Base-by-base conservation (phyloP, 805 yeast species). In the Kuraishia piskuri region DNA sequence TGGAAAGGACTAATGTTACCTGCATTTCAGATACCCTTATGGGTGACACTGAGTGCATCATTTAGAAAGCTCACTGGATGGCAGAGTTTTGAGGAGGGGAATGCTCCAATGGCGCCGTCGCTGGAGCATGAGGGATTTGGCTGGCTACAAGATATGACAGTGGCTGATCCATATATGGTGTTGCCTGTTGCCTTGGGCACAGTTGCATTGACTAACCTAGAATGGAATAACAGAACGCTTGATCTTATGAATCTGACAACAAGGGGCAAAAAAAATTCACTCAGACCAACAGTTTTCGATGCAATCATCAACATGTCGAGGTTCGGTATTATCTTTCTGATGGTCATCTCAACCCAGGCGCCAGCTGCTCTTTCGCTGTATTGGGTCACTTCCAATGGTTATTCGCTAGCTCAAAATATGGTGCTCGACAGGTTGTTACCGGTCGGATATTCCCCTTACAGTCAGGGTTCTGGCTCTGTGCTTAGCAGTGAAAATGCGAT, bases 321-420 rank as follows among this genome's bases (percentile, higher is more conserved):
- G 61, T 74, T 88, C 57, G 82, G 92, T 22, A 81, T 88, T 52
- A 82, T 90, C 1, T 82, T 88, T 58, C 73, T 92, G 68, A 89
- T 90, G 86, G 90, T 90, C 4, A 73, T 90, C 20, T 76, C 96
- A 0, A 80, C 90, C 46, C 94, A 90, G 61, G 95, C 96, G 0
- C 96, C 98, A 0, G 73, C 84, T 25, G 89, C 95, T 0, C 70
- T 91, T 37, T 80, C 86, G 0, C 64, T 90, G n/a, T 92, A 91
- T 68, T 92, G 98, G 99, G 76, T 89, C 26, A 82, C 92, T 49
- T 90, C 97, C 0, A 91, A 90, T 63, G 59, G 77, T 3, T 91
- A 76, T 63, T 90, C 97, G 2, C 69, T 88, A 55, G 56, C 79
- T 0, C 97, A 92, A 61, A 92, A 91, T 64, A 65, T 86, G 14